Evolutionary conservation across 106 monocot genomes (phyloP).

Genomic region (Platanthera guangdongensis): DNA sequence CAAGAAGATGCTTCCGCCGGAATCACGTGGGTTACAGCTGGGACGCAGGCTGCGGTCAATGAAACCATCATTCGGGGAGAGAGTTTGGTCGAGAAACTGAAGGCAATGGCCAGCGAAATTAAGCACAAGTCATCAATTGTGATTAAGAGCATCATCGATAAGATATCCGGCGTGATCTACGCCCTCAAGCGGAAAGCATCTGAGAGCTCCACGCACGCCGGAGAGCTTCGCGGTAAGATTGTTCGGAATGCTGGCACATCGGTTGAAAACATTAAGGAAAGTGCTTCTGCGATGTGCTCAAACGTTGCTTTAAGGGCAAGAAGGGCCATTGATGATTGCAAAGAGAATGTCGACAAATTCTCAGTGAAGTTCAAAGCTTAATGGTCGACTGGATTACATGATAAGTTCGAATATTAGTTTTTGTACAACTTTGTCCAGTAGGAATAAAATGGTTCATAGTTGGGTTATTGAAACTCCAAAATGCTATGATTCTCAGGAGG

Average conservation of each 20-base stretch:
- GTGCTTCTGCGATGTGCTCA: conserved; percentile 23
- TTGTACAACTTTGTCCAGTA: not conserved
- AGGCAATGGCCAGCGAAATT: conserved; percentile 39
- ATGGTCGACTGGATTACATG: not conserved
- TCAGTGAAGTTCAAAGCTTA: conserved; percentile 59
- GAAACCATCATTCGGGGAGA: conserved; percentile 38
- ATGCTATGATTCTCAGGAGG: too few species aligned
- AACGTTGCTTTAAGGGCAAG: conserved; percentile 39
- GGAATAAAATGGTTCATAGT: too few species aligned
- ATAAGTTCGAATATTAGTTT: not conserved
- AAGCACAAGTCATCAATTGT: conserved; percentile 36
- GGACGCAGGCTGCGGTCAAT: conserved; percentile 30
- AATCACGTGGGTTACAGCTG: conserved; percentile 57
- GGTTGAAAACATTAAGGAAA: conserved; percentile 28
- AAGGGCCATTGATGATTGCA: conserved; percentile 61
- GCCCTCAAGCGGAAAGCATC: conserved; percentile 28
- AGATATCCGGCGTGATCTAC: conserved; percentile 30
- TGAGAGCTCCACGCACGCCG: conserved; percentile 10
- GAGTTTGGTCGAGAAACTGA: conserved; percentile 44
- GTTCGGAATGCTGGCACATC: conserved; percentile 28
- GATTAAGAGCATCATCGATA: conserved; percentile 41
- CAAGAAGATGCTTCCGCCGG: conserved; percentile 62
- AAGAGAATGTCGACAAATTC: conserved; percentile 41
- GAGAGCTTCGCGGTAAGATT: conserved; percentile 10
- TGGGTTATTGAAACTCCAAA: not conserved